These are phyloP conservation scores for Nemophila menziesii DNA, from an alignment of 257 asterid species.

Conservation along the genomic window DNA sequence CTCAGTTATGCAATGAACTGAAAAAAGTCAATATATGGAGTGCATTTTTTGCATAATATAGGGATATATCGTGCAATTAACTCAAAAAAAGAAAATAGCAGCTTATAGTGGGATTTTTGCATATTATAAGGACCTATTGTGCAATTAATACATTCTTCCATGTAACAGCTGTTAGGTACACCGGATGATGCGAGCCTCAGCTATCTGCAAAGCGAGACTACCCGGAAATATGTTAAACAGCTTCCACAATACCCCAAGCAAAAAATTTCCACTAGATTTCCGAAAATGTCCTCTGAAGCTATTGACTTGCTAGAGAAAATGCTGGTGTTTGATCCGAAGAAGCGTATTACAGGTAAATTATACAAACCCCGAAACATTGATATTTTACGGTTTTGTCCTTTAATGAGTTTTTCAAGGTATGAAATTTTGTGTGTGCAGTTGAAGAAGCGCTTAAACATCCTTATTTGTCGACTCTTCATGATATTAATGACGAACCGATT, in stretches of 20 bases:
- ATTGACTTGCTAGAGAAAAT: constrained; percentile 72
- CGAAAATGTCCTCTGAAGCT: constrained; percentile 58
- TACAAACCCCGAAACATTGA: not conserved
- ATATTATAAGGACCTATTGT: too few species aligned
- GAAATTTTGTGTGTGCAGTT: constrained; percentile 36
- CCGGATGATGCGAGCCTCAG: constrained; percentile 68
- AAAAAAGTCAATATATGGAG: too few species aligned
- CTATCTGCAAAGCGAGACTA: constrained; percentile 62
- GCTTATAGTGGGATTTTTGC: too few species aligned
- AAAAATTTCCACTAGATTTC: constrained; percentile 50
- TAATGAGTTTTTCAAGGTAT: constrained; percentile 12
- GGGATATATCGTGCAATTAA: too few species aligned
- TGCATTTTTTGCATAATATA: too few species aligned
- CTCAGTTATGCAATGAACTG: too few species aligned
- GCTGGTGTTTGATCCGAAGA: constrained; percentile 76
- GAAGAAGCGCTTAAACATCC: constrained; percentile 86
- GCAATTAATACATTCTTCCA: constrained; percentile 13
- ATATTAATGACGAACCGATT: constrained; percentile 70
- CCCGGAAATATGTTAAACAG: constrained; percentile 58
- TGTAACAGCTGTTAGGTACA: constrained; percentile 58
- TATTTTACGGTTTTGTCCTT: not conserved
- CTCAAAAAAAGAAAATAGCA: too few species aligned
- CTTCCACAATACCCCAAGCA: constrained; percentile 64
- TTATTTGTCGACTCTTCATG: constrained; percentile 65
- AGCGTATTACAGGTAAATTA: constrained; percentile 54